phyloP scores from a whole-genome alignment of 306 rosid genomes.

The Crotalaria pallida region DNA sequence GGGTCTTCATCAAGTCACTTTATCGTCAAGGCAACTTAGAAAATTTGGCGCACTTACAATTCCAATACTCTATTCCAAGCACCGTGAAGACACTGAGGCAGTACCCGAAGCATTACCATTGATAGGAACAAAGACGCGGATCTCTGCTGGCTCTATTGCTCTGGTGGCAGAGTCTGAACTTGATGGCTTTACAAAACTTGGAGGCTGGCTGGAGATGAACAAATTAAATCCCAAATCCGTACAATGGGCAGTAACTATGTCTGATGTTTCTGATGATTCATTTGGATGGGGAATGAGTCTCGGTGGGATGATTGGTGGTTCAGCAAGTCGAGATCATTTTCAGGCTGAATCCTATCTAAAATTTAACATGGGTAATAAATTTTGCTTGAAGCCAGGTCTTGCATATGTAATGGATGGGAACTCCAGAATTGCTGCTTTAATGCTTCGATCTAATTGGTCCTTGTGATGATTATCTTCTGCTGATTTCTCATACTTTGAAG shows the following conservation, averaged over 20 bases:
- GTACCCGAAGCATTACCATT: slow-evolving; percentile 28
- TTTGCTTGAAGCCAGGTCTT: slow-evolving; percentile 78
- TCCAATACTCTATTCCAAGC: slow-evolving; percentile 37
- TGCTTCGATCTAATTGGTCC: slow-evolving; percentile 76
- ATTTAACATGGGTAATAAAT: slow-evolving; percentile 49
- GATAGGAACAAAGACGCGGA: slow-evolving; percentile 15
- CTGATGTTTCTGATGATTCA: slow-evolving; percentile 67
- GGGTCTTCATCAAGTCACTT: slow-evolving; percentile 53
- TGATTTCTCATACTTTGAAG: background rate
- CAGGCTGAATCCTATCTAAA: slow-evolving; percentile 72
- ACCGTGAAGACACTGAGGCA: slow-evolving; percentile 25
- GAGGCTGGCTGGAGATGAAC: slow-evolving; percentile 82
- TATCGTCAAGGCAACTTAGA: slow-evolving; percentile 27
- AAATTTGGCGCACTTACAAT: slow-evolving; percentile 45
- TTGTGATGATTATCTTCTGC: slow-evolving; percentile 32
- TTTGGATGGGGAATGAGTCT: slow-evolving; percentile 79
- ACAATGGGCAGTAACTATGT: slow-evolving; percentile 58
- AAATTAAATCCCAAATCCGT: slow-evolving; percentile 36
- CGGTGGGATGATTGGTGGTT: slow-evolving; percentile 47
- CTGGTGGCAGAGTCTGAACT: slow-evolving; percentile 57
- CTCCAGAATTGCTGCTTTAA: slow-evolving; percentile 44
- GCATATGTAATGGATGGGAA: slow-evolving; percentile 51
- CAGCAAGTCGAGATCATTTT: slow-evolving; percentile 41
- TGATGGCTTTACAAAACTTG: slow-evolving; percentile 57
- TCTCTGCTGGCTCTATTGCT: slow-evolving; percentile 50